These are phyloP conservation scores for Nepenthes alata DNA, from an alignment of 179 eudicot genomes.

Conservation along the genomic window DNA sequence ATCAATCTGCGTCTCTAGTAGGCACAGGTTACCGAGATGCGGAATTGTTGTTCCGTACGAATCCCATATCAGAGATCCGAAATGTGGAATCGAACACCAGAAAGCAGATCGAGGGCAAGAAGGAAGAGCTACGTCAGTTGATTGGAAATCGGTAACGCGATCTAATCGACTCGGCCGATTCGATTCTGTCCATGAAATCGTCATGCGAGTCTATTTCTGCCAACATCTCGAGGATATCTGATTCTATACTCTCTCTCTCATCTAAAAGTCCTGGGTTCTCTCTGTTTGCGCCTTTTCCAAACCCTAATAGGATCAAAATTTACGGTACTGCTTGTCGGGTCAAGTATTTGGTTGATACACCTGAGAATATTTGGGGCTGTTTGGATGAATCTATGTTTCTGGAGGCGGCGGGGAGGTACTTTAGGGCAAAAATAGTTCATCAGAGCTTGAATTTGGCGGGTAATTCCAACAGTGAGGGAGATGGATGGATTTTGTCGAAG, in stretches of 20 bases:
- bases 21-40: constrained; percentile 44
- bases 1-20: constrained; percentile 20
- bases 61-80: constrained; percentile 81
- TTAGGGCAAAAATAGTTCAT: constrained; percentile 69
- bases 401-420: constrained; percentile 61
- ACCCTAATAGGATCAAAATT: constrained; percentile 29
- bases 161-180: constrained; percentile 88
- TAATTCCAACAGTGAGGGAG: constrained; percentile 22
- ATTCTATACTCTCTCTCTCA: constrained; percentile 31
- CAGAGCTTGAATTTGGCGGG: constrained; percentile 26
- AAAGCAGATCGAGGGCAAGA: constrained; percentile 69
- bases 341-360: constrained; percentile 92
- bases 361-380: constrained; percentile 95
- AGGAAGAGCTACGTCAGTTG: constrained; percentile 82
- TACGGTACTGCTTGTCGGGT: constrained; percentile 35
- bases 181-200: constrained; percentile 69
- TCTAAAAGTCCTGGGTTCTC: constrained; percentile 15
- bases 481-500: constrained; percentile 31
- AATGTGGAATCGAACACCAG: constrained; percentile 48
- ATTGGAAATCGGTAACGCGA: constrained; percentile 84
- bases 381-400: constrained; percentile 84
- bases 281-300: constrained; percentile 13
- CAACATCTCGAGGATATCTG: constrained; percentile 44
- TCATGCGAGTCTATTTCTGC: constrained; percentile 63
- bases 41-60: constrained; percentile 60